Base-by-base conservation (phyloP, 495 filamentous ascomycete species). In the Xylaria venustula region DNA sequence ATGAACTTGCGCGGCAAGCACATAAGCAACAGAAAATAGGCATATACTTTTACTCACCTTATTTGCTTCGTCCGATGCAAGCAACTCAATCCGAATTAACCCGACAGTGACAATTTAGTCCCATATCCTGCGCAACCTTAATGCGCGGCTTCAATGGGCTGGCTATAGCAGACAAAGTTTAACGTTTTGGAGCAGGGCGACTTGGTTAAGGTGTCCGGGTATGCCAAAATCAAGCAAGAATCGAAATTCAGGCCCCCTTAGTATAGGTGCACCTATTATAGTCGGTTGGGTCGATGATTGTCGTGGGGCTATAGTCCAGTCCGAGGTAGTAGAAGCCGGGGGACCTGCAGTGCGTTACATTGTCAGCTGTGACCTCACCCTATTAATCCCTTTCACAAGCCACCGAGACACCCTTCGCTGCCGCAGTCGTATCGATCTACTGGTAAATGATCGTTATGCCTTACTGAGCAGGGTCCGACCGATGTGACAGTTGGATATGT, bases 351-450 rank as follows among this genome's bases (percentile, higher is more conserved):
- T 15, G 41, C 25, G 49, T 54, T 54, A 32, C 58, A 54, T 60
- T 36, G 58, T 61, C 58, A 61, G 58, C 50, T 61, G 58, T 45
- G 42, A 54, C 58, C n/a, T 61, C 50, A 54, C 40, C 37, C n/a
- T 11, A 11, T 19, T 11, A 12, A 9, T 11, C 7, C n/a, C 6
- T n/a, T 47, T 19, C 30, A 20, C 41, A 36, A 26, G 32, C 20
- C 41, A 54, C 30, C 49, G 34, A 40, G 23, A 47, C n/a, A 47
- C 25, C 42, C 41, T 48, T 26, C 32, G 45, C 22, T 23, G 41
- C 52, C 12, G 34, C 20, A 47, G 49, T 61, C n/a, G 58, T 30
- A 45, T 45, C n/a, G 50, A 54, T 40, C 58, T 45, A 32, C 30
- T 28, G 40, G 48, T 20, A 34, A 15, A 20, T 60, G n/a, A 47